Evolutionary conservation across 139 green algal genomes (phyloP), one percentile per base, ranked within the genome.

Genomic region (Yamagishiella unicocca): DNA sequence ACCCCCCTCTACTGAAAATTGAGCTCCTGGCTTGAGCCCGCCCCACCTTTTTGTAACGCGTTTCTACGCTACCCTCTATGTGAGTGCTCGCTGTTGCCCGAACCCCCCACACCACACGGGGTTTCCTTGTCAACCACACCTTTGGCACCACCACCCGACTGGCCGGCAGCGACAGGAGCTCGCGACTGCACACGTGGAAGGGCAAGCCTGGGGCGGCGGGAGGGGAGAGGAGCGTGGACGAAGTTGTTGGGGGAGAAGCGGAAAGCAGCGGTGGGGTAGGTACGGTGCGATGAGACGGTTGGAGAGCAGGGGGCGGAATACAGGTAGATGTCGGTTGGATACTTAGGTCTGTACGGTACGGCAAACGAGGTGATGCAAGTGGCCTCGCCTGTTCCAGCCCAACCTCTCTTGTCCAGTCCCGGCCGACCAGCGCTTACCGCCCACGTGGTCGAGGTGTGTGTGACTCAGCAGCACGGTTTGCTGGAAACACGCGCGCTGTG

Each of bases 391-490:
- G 12, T 12, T 17, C 50, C 50, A 25, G 50, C 14, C 50, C 14
- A 17, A 25, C 14, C 50, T 61, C 14, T 61, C 17, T 61, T 61
- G 14, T 61, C 50, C 50, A 12, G 14, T 61, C 50, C 12, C 14
- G n/a, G n/a, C n/a, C n/a, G n/a, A n/a, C 50, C 50, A 17, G 17
- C 7, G 46, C 71, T 25, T 67, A 46, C 92, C 94, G 0, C 95
- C 95, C 6, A 97, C 89, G 87, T 97, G 95, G 88, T 97, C 95
- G 78, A 97, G 81, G 89, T 97, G 95, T 1, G 88, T 92, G 87
- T 97, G 95, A 19, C 83, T 93, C 17, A 97, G 80, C 45, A 96
- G 90, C 74, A 97, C 79, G 4, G 73, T 94, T 54, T 86, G 84
- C 85, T 94, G 91, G 50, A 86, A 89, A 22, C 95, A 92, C 22